These are phyloP conservation scores for Podospora fimiseda DNA, from an alignment of 495 filamentous ascomycete species.

Conservation along the genomic window DNA sequence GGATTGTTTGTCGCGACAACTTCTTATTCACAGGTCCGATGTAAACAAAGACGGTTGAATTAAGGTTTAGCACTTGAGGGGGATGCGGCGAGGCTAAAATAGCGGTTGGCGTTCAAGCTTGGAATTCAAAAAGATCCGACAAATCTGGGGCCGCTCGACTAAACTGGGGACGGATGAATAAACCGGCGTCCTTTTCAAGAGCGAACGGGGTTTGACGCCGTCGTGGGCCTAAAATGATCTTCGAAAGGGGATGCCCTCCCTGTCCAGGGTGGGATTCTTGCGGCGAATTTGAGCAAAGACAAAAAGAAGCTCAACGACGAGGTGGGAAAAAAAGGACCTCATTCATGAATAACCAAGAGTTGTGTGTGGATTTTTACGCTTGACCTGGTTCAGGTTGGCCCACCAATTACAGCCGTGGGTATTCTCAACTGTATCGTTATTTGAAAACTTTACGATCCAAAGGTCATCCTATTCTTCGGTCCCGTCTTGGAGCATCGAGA, in stretches of 20 bases:
- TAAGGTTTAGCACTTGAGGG: conserved; percentile 18
- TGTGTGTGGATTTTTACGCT: no score
- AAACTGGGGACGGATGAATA: conserved; percentile 11
- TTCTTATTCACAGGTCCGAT: not conserved
- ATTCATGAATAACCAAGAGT: no score
- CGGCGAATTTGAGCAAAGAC: no score
- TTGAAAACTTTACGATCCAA: no score
- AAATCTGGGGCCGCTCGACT: conserved; percentile 16
- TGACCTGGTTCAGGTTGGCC: no score
- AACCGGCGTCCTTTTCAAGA: conserved; percentile 12
- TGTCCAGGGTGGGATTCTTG: not conserved
- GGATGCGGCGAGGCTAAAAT: conserved; percentile 20
- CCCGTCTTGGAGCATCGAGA: no score
- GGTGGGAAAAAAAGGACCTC: no score
- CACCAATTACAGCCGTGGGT: no score
- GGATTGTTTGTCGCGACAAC: not conserved
- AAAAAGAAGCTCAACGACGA: no score
- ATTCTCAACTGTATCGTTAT: no score
- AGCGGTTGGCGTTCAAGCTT: conserved; percentile 18
- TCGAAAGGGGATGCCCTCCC: not conserved
- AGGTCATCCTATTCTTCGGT: no score
- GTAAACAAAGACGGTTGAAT: conserved; percentile 11
- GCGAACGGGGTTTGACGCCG: conserved; percentile 17
- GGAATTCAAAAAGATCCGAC: conserved; percentile 12
- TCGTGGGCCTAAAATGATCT: conserved; percentile 6